Conservation (phyloP, 352 stramenopile species). For the Thalassiosira pacifica region DNA sequence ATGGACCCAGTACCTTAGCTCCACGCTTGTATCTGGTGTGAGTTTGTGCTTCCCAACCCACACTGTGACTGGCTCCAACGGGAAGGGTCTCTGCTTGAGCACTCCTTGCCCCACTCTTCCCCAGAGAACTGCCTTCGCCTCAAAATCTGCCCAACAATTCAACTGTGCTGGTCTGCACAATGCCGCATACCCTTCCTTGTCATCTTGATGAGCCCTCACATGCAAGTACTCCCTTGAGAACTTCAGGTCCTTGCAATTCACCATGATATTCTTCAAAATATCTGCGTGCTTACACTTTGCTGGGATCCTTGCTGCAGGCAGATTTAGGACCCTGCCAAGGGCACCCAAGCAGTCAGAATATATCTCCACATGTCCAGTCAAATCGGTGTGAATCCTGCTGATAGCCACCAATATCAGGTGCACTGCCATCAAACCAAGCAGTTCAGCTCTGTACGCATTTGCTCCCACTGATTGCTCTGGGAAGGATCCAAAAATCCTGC, state of each 20-base stretch:
- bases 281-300: constrained; percentile 16
- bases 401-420: neutral
- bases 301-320: neutral
- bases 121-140: neutral
- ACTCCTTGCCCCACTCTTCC: neutral
- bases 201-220: constrained; percentile 27
- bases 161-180: constrained; percentile 4
- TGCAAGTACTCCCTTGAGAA: neutral
- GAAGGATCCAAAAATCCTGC: neutral
- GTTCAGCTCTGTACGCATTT: constrained; percentile 2
- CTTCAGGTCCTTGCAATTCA: neutral
- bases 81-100: neutral
- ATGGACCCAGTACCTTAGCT: constrained; percentile 4
- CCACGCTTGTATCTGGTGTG: neutral
- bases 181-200: neutral
- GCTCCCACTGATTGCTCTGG: neutral
- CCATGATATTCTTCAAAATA: constrained; percentile 29
- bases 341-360: constrained; percentile 18
- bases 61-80: constrained; percentile 6
- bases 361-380: constrained; percentile 1
- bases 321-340: neutral
- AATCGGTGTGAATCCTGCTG: neutral
- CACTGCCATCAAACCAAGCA: constrained; percentile 21
- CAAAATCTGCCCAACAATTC: constrained; percentile 1
- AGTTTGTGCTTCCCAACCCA: neutral